These are phyloP conservation scores for Hypsizygus marmoreus DNA, from an alignment of 768 basidiomycete species.

Conservation along the genomic window DNA sequence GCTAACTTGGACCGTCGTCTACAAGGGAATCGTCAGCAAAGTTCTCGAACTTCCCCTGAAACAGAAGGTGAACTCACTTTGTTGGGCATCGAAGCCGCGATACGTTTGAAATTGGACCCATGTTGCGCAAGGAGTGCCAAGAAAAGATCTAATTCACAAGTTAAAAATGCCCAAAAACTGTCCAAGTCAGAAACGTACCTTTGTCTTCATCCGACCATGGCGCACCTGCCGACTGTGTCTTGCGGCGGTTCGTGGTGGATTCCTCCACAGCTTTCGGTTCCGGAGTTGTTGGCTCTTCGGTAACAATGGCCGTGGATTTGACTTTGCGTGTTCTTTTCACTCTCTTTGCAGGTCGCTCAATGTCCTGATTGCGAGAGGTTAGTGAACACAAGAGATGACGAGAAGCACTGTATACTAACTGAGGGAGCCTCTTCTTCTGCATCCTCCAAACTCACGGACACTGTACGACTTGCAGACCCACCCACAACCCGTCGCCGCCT, in stretches of 20 bases:
- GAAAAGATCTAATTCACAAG: conserved; percentile 43
- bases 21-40: conserved; percentile 7
- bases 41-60: not conserved
- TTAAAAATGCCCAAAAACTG: conserved; percentile 12
- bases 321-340: conserved; percentile 41
- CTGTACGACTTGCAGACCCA: conserved; percentile 19
- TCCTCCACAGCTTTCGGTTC: conserved; percentile 30
- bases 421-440: conserved; percentile 24
- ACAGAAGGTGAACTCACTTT: conserved; percentile 41
- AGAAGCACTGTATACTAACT: conserved; percentile 5
- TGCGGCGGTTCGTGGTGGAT: conserved; percentile 29
- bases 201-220: conserved; percentile 74
- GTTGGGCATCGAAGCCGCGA: conserved; percentile 66
- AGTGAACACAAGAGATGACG: not conserved
- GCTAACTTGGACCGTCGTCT: conserved; percentile 60
- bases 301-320: conserved; percentile 43
- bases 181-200: conserved; percentile 39
- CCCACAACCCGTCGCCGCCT: conserved; percentile 23
- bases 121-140: conserved; percentile 57
- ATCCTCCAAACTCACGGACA: conserved; percentile 19
- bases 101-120: conserved; percentile 69
- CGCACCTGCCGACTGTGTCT: conserved; percentile 21
- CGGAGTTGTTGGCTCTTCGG: conserved; percentile 34
- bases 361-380: conserved; percentile 25
- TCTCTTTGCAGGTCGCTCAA: conserved; percentile 40